A percentile compares a stretch with the other conserved stretches of the same genome.
Conservation (phyloP, 2,329 filamentous ascomycete genomes). For the Penicillium paneum region DNA sequence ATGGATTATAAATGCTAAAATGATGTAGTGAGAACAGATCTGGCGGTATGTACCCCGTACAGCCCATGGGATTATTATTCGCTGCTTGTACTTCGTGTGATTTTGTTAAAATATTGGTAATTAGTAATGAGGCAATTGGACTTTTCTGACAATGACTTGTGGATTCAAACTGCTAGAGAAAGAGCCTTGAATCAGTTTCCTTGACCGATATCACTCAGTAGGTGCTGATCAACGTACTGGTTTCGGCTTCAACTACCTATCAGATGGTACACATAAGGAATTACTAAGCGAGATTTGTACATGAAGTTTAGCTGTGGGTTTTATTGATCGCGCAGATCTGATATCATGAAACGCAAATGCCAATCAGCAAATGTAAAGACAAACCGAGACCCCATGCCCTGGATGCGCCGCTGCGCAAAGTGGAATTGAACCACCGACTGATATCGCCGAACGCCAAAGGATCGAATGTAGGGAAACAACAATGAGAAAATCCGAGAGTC, state of each 20-base stretch:
- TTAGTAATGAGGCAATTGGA: background rate
- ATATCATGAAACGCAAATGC: slow-evolving; percentile 32
- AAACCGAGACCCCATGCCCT: slow-evolving; percentile 14
- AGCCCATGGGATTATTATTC: background rate
- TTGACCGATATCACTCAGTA: background rate
- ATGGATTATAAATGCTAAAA: background rate
- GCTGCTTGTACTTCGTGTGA: background rate
- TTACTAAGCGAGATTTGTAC: background rate
- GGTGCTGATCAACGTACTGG: background rate
- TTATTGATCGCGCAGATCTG: slow-evolving; percentile 20
- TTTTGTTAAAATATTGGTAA: background rate
- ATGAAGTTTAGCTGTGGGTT: slow-evolving; percentile 2
- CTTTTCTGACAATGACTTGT: background rate
- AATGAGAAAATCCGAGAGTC: slow-evolving; percentile 3
- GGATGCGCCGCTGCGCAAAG: slow-evolving; percentile 18
- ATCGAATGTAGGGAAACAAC: slow-evolving; percentile 13
- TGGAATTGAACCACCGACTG: slow-evolving; percentile 18
- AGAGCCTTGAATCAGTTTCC: background rate
- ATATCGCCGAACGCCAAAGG: slow-evolving; percentile 24
- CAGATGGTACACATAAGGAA: background rate
- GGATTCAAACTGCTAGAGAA: background rate
- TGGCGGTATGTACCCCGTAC: background rate
- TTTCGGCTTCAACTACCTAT: background rate
- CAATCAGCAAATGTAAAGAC: slow-evolving; percentile 17
- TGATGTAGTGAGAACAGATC: background rate